phyloP scores from a whole-genome alignment of 176 grass and related monocot genomes.

The Oryza officinalis region DNA sequence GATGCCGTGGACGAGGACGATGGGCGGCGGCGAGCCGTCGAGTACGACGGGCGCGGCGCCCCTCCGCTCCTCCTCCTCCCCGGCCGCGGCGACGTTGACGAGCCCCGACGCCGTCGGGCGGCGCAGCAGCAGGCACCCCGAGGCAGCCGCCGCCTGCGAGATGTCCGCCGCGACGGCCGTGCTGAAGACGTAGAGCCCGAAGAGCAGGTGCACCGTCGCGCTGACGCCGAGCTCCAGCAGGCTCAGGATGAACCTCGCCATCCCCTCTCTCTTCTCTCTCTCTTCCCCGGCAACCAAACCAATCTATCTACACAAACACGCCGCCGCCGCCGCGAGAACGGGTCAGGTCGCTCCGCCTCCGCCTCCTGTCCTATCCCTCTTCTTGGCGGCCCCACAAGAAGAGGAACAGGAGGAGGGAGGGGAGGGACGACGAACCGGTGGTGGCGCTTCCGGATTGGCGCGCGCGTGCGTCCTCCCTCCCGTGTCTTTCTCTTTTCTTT shows the following conservation, averaged over 20 bases:
- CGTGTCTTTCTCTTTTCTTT: neutral
- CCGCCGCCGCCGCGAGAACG: neutral
- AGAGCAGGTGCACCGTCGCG: conserved; percentile 73
- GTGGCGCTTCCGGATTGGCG: conserved; percentile 20
- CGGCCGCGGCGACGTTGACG: conserved; percentile 47
- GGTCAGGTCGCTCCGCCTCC: neutral
- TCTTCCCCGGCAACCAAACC: too few species aligned
- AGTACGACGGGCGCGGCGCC: conserved; percentile 49
- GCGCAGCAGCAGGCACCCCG: conserved; percentile 41
- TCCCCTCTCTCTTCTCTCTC: neutral
- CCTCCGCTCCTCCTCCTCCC: conserved; percentile 37
- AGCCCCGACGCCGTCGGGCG: conserved; percentile 30
- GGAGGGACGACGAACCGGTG: neutral
- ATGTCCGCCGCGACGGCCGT: conserved; percentile 85
- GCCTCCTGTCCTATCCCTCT: conserved; percentile 20
- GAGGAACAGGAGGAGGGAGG: conserved; percentile 27
- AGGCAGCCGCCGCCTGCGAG: conserved; percentile 67
- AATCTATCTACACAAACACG: neutral
- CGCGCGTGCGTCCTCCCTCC: neutral
- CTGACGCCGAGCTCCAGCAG: conserved; percentile 83
- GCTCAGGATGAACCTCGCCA: conserved; percentile 72
- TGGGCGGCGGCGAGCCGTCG: conserved; percentile 71
- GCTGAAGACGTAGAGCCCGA: conserved; percentile 93
- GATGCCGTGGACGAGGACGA: conserved; percentile 95
- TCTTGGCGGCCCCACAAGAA: neutral